These are phyloP conservation scores for Lodderomyces elongisporus DNA, from an alignment of 1,139 yeast genomes.

Conservation along the genomic window DNA sequence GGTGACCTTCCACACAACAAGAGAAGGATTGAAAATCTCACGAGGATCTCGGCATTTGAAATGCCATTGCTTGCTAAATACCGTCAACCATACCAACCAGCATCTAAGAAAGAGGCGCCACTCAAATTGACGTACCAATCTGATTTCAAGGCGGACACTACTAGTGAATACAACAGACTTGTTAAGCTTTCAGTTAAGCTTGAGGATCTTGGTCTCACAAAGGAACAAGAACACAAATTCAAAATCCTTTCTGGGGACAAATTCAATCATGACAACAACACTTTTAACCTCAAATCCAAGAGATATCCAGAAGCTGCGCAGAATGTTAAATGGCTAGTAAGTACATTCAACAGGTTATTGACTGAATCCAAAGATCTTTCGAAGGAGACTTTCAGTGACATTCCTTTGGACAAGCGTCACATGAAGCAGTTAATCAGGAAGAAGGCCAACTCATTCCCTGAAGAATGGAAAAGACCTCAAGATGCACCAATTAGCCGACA, in stretches of 20 bases:
- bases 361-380: conserved; percentile 59
- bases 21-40: conserved; percentile 45
- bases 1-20: conserved; percentile 36
- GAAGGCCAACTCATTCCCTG: conserved; percentile 57
- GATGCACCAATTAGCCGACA: conserved; percentile 48
- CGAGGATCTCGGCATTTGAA: conserved; percentile 85
- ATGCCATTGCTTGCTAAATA: conserved; percentile 77
- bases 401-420: conserved; percentile 82
- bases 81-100: conserved; percentile 59
- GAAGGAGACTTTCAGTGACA: conserved; percentile 59
- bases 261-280: conserved; percentile 57
- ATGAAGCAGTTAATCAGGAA: conserved; percentile 36
- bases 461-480: conserved; percentile 78
- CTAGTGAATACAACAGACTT: conserved; percentile 63
- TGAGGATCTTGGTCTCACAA: conserved; percentile 47
- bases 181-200: conserved; percentile 60
- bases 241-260: conserved; percentile 75
- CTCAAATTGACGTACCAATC: conserved; percentile 66
- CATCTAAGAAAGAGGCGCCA: conserved; percentile 42
- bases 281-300: conserved; percentile 57
- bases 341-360: conserved; percentile 56
- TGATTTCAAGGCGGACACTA: conserved; percentile 59
- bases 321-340: conserved; percentile 71
- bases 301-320: conserved; percentile 76
- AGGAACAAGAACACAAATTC: conserved; percentile 63